A percentile compares a stretch with the other conserved stretches of the same genome.
Evolutionary conservation across 768 basidiomycete genomes (phyloP).

Genomic region (Lactifluus pinguis): DNA sequence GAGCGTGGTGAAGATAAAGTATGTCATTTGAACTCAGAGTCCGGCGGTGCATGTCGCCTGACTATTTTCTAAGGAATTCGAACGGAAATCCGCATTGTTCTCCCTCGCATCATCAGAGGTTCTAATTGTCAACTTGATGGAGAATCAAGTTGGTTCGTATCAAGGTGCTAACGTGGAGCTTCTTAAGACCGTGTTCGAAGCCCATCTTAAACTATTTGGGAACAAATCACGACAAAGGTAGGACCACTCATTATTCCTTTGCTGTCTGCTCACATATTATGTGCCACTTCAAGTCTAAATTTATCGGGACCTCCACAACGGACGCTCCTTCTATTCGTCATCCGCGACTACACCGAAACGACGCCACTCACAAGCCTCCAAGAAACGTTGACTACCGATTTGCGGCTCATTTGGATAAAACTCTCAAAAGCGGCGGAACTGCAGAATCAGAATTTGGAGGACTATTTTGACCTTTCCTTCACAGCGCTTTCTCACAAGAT

Average conservation of each 20-base stretch:
- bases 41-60: neutral
- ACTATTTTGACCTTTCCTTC: conserved; percentile 94
- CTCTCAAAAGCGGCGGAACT: conserved; percentile 86
- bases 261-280: neutral
- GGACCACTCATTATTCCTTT: conserved; percentile 2
- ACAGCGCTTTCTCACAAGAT: conserved; percentile 94
- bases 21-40: conserved; percentile 9
- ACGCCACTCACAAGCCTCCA: conserved; percentile 88
- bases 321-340: conserved; percentile 97
- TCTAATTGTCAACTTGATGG: conserved; percentile 94
- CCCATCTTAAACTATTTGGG: conserved; percentile 89
- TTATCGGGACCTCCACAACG: conserved; percentile 42
- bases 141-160: conserved; percentile 96
- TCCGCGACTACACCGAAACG: conserved; percentile 90
- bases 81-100: conserved; percentile 96
- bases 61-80: conserved; percentile 67
- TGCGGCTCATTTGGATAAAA: conserved; percentile 85
- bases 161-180: conserved; percentile 99
- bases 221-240: conserved; percentile 58
- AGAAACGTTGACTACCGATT: conserved; percentile 79
- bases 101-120: conserved; percentile 95
- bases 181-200: conserved; percentile 99
- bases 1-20: conserved; percentile 98
- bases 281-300: conserved; percentile 37
- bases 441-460: conserved; percentile 61